Conservation (phyloP, 164 flowering plant genomes). For the Piper betle region DNA sequence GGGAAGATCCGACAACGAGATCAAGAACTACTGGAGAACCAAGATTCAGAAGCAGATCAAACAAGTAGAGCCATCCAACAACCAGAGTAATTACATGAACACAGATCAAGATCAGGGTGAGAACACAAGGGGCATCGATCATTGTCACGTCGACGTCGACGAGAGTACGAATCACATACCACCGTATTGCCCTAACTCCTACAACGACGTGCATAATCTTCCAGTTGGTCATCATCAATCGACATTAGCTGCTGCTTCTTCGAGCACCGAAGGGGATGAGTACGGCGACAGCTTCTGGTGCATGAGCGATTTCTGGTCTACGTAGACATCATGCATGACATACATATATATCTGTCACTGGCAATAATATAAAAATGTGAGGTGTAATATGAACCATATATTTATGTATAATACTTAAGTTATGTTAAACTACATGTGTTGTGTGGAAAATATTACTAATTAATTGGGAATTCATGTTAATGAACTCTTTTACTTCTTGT, state of each 20-base stretch:
- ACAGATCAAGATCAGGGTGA: neutral
- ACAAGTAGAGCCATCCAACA: conserved; percentile 3
- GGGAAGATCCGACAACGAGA: conserved; percentile 83
- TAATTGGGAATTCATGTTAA: too few relatives aligned
- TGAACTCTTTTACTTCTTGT: too few relatives aligned
- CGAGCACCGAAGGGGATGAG: neutral
- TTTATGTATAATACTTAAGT: too few relatives aligned
- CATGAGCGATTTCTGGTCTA: conserved; percentile 8
- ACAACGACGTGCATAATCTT: neutral
- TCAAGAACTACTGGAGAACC: conserved; percentile 64
- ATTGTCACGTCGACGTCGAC: neutral
- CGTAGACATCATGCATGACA: neutral
- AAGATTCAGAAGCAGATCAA: conserved; percentile 8
- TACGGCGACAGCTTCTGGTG: conserved; percentile 4
- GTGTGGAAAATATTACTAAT: too few relatives aligned
- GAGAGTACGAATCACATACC: neutral
- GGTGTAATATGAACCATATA: neutral
- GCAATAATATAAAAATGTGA: neutral
- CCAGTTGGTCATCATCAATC: neutral
- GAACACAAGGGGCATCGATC: neutral
- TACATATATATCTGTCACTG: neutral
- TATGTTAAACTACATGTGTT: too few relatives aligned
- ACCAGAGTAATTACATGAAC: neutral
- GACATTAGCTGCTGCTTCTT: neutral
- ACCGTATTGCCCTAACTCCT: neutral